Evolutionary conservation across 2,329 filamentous ascomycete species (phyloP), one percentile per base, ranked within the genome.

Genomic region (Colletotrichum plurivorum): DNA sequence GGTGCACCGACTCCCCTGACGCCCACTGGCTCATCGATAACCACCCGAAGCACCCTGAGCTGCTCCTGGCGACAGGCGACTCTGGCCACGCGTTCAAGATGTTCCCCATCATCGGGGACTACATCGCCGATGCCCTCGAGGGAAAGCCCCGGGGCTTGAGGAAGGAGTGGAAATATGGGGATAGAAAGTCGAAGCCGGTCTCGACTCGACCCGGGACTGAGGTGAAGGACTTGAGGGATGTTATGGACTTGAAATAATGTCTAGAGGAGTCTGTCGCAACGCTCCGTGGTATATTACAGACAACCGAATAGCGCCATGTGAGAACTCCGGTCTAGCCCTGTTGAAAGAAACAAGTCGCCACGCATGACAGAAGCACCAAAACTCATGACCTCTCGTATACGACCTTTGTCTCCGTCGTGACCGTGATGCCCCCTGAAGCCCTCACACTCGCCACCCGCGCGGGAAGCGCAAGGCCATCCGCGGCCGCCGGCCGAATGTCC

Each of bases 1-100:
- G 78, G 78, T 79, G 78, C 49, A 78, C 76, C 0, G 78, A 79
- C 31, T 76, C 77, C 0, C 77, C 75, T 7, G 76, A 79, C 52
- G 77, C 79, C 57, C 77, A 79, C 63, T 79, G 75, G 31, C 72
- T 79, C 1, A 73, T 79, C 12, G 77, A 79, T 48, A 63, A 63
- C 16, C 71, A 75, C 8, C 72, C 71, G 9, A 69, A 67, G 55
- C 31, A 74, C 25, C 41, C 67, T 2, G 49, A 66, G 2, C 52
- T 76, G 4, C 63, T 75, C 0, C 49, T 76, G 7, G 74, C 70
- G 0, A 75, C 75, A 1, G 73, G 74, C 2, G 74, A 76, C 43
- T 76, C 75, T 1, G 74, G 74, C 0, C 75, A 76, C 39, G 74
- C 73, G 1, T 76, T 76, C 54, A 76, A 76, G 43, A 76, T 76